Evolutionary conservation across 192 early-diverging fungal species (phyloP).

Genomic region (Gonapodya prolifera): DNA sequence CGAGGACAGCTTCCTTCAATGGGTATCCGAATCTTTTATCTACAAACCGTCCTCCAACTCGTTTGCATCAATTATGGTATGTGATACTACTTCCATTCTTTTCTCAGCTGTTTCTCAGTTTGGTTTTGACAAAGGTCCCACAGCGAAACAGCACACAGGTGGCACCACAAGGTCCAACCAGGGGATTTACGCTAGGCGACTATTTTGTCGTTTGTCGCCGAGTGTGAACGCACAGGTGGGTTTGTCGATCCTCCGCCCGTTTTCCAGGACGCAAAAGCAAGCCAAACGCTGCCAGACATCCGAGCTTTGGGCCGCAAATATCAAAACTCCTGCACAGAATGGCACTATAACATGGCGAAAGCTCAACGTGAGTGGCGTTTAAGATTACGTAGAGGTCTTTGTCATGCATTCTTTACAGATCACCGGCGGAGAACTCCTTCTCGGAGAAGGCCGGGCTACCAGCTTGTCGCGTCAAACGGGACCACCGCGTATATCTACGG

Average conservation of each 20-base stretch:
- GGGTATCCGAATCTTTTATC: background rate
- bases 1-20: background rate
- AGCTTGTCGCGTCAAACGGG: background rate
- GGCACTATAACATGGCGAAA: background rate
- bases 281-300: too few relatives aligned
- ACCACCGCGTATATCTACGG: background rate
- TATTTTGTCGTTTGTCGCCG: background rate
- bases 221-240: background rate
- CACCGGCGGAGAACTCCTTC: background rate
- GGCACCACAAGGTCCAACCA: background rate
- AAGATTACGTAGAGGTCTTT: too few relatives aligned
- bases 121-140: background rate
- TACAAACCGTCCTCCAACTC: background rate
- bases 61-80: background rate
- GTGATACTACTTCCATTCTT: too few relatives aligned
- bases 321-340: background rate
- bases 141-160: background rate
- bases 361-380: too few relatives aligned
- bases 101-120: background rate
- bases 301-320: background rate
- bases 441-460: background rate
- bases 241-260: too few relatives aligned
- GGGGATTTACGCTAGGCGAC: background rate
- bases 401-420: too few relatives aligned
- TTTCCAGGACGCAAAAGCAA: too few relatives aligned